Percentiles rank a stretch among this genome's conserved stretches.
phyloP scores from a whole-genome alignment of 2,329 filamentous ascomycete species.

The Biscogniauxia mediterranea region DNA sequence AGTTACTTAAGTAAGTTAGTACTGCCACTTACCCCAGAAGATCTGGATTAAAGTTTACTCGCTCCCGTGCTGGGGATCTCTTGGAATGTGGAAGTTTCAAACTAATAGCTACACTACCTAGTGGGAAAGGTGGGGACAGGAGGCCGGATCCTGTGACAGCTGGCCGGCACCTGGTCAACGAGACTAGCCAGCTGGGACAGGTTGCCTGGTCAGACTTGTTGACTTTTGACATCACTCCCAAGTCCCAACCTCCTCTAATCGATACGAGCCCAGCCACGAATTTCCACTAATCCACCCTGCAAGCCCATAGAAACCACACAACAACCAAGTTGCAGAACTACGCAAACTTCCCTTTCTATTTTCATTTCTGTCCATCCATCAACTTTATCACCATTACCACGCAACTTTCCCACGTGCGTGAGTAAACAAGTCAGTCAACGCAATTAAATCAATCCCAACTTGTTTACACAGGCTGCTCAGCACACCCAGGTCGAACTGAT shows the following conservation, averaged over 20 bases:
- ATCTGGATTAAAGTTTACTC: background rate
- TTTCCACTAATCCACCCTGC: conserved; percentile 11
- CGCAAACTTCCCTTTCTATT: conserved; percentile 5
- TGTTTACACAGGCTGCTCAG: background rate
- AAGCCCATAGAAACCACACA: conserved; percentile 26
- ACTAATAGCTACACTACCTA: too few species aligned
- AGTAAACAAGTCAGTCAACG: background rate
- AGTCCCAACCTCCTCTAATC: conserved; percentile 19
- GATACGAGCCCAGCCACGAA: conserved; percentile 19
- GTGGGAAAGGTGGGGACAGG: background rate
- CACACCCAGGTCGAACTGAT: background rate
- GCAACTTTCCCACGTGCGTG: background rate
- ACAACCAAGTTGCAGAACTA: conserved; percentile 15
- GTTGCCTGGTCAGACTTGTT: conserved; percentile 32
- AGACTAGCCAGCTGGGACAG: conserved; percentile 1
- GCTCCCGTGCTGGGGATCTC: background rate
- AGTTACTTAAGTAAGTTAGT: background rate
- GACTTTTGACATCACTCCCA: conserved; percentile 30
- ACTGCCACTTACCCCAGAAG: background rate
- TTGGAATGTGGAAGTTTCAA: too few species aligned
- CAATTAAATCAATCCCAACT: background rate
- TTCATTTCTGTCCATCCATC: conserved; percentile 4
- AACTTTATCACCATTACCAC: background rate
- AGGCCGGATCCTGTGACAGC: conserved; percentile 1
- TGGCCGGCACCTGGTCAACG: background rate